These are phyloP conservation scores for Fusarium sp. DNA, from an alignment of 2,329 filamentous ascomycete genomes.

Conservation along the genomic window DNA sequence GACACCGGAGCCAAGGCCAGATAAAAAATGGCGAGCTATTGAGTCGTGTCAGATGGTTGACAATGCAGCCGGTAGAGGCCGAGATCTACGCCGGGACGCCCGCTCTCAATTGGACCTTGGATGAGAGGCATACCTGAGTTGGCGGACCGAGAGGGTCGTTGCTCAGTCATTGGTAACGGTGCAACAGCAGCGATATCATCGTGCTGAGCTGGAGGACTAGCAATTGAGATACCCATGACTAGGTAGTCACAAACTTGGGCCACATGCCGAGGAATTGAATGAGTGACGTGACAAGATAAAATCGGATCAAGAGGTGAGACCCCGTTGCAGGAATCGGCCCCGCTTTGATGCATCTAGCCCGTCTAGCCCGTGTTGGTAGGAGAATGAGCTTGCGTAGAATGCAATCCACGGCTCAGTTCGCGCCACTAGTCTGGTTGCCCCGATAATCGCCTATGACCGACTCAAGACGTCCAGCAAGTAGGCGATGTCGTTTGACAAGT, in stretches of 20 bases:
- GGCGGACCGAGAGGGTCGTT: slow-evolving; percentile 33
- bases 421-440: slow-evolving; percentile 27
- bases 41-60: slow-evolving; percentile 30
- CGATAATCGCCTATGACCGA: slow-evolving; percentile 67
- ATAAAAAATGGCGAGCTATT: slow-evolving; percentile 83
- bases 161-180: slow-evolving; percentile 29
- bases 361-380: slow-evolving; percentile 27
- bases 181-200: slow-evolving; percentile 26
- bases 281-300: slow-evolving; percentile 39
- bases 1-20: slow-evolving; percentile 86
- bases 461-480: slow-evolving; percentile 82
- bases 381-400: slow-evolving; percentile 10
- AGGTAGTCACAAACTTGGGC: slow-evolving; percentile 32
- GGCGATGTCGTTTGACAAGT: slow-evolving; percentile 85
- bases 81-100: slow-evolving; percentile 5
- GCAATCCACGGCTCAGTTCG: slow-evolving; percentile 12
- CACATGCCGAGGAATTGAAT: slow-evolving; percentile 32
- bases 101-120: slow-evolving; percentile 6
- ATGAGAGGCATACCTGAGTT: slow-evolving; percentile 41
- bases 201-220: slow-evolving; percentile 34
- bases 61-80: neutral
- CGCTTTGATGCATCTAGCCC: slow-evolving; percentile 40
- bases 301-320: slow-evolving; percentile 29
- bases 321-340: slow-evolving; percentile 30
- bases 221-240: slow-evolving; percentile 42